Conservation (phyloP, 371 early-diverging fungal genomes). For the Apophysomyces variabilis region DNA sequence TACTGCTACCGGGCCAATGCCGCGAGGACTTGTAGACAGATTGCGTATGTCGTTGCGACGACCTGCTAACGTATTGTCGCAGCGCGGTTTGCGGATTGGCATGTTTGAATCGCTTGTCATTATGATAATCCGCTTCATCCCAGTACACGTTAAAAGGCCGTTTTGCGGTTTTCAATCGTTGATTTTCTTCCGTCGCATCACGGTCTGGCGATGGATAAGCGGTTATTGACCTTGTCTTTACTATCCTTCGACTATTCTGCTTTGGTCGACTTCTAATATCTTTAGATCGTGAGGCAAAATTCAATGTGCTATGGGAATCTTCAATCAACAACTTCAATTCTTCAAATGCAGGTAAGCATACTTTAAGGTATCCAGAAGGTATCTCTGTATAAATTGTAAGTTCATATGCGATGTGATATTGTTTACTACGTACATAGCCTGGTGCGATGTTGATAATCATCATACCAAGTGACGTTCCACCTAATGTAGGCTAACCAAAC, state of each 20-base stretch:
- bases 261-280: slow-evolving; percentile 59
- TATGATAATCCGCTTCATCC: background rate
- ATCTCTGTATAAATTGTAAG: slow-evolving; percentile 12
- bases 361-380: slow-evolving; percentile 56
- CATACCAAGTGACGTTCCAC: slow-evolving; percentile 64
- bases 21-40: background rate
- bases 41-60: background rate
- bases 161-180: background rate
- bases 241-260: slow-evolving; percentile 11
- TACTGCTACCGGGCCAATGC: background rate
- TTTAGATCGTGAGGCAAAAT: slow-evolving; percentile 72
- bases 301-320: slow-evolving; percentile 53
- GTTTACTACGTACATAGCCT: slow-evolving; percentile 40
- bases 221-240: background rate
- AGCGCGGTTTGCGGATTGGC: background rate
- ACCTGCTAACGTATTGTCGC: background rate
- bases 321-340: background rate
- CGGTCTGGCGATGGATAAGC: slow-evolving; percentile 1
- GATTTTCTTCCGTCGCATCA: background rate
- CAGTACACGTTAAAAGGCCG: background rate
- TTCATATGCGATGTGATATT: slow-evolving; percentile 6
- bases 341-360: slow-evolving; percentile 10
- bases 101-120: background rate
- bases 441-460: slow-evolving; percentile 70
- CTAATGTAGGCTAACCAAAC: slow-evolving; percentile 56